Conservation (phyloP, 1,284 basidiomycete species). For the Athelia sp. region DNA sequence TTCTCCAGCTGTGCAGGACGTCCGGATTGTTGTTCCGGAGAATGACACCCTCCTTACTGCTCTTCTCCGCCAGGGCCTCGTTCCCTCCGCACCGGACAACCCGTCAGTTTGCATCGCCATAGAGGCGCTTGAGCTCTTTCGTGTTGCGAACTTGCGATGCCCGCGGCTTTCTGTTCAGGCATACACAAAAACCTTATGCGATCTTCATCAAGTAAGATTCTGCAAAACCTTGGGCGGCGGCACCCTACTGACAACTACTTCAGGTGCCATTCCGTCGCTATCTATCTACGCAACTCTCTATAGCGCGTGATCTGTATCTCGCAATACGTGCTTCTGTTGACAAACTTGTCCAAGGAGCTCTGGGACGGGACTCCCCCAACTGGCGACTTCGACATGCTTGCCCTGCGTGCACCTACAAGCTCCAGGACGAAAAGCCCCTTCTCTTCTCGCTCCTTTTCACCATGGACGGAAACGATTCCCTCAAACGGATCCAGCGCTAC, state of each 20-base stretch:
- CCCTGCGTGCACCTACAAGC: slow-evolving; percentile 9
- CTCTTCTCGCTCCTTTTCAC: slow-evolving; percentile 6
- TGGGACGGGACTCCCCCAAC: slow-evolving; percentile 5
- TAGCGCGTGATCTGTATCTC: slow-evolving; percentile 9
- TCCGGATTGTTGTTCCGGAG: neutral
- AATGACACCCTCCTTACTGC: slow-evolving; percentile 1
- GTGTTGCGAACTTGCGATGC: neutral
- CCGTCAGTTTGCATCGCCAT: slow-evolving; percentile 5
- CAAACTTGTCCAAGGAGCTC: neutral
- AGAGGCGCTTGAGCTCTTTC: slow-evolving; percentile 3
- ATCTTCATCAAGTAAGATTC: slow-evolving; percentile 5
- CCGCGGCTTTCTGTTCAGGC: slow-evolving; percentile 7
- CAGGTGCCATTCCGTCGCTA: slow-evolving; percentile 4
- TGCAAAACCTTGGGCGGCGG: neutral
- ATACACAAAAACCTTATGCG: slow-evolving; percentile 6
- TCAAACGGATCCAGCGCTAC: slow-evolving; percentile 4
- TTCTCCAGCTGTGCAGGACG: neutral
- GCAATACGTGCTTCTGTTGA: slow-evolving; percentile 4
- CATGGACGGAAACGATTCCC: slow-evolving; percentile 12
- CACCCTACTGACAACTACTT: neutral
- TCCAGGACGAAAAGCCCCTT: slow-evolving; percentile 3
- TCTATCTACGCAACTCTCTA: slow-evolving; percentile 8
- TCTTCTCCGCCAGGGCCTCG: slow-evolving; percentile 6
- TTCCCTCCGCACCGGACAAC: slow-evolving; percentile 3
- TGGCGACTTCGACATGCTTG: slow-evolving; percentile 9